A percentile compares a stretch with the other conserved stretches of the same genome.
Conservation (phyloP, 1,284 basidiomycete genomes). For the Porogramme epimiltina region DNA sequence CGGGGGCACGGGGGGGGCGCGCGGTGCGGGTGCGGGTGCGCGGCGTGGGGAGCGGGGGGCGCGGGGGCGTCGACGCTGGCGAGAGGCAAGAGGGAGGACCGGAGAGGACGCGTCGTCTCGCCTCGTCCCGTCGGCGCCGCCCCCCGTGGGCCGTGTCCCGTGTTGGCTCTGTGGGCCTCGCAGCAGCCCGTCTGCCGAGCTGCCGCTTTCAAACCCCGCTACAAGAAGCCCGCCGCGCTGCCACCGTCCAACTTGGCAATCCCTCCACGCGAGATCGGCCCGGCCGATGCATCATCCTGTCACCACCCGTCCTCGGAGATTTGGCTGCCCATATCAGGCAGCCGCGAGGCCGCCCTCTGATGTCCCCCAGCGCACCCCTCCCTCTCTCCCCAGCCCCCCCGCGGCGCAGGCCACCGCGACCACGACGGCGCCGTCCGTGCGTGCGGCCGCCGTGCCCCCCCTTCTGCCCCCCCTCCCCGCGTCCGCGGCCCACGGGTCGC, state of each 20-base stretch:
- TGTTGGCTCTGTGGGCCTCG: conserved; percentile 9
- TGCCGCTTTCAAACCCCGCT: conserved; percentile 19
- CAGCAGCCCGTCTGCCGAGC: conserved; percentile 10
- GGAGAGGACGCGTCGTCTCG: too few relatives aligned
- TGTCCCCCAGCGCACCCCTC: background rate
- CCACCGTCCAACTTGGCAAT: conserved; percentile 6
- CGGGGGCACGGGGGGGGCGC: conserved; percentile 1
- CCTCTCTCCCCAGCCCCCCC: background rate
- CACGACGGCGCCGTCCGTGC: too few relatives aligned
- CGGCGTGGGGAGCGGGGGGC: background rate
- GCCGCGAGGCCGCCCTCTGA: conserved; percentile 4
- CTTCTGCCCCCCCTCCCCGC: too few relatives aligned
- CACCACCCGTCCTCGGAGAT: conserved; percentile 15
- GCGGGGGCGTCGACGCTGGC: conserved; percentile 4
- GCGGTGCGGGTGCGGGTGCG: background rate
- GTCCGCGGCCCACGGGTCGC: too few relatives aligned
- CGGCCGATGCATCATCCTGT: conserved; percentile 16
- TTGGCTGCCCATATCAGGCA: conserved; percentile 4
- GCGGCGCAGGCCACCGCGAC: too few relatives aligned
- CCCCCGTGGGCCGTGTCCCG: too few relatives aligned
- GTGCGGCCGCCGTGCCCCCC: too few relatives aligned
- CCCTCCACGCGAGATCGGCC: conserved; percentile 21
- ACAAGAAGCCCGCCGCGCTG: conserved; percentile 9
- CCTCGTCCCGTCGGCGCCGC: too few relatives aligned
- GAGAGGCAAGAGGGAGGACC: too few relatives aligned